These are phyloP conservation scores for Mycena amicta DNA, from an alignment of 768 basidiomycete species.

Conservation along the genomic window DNA sequence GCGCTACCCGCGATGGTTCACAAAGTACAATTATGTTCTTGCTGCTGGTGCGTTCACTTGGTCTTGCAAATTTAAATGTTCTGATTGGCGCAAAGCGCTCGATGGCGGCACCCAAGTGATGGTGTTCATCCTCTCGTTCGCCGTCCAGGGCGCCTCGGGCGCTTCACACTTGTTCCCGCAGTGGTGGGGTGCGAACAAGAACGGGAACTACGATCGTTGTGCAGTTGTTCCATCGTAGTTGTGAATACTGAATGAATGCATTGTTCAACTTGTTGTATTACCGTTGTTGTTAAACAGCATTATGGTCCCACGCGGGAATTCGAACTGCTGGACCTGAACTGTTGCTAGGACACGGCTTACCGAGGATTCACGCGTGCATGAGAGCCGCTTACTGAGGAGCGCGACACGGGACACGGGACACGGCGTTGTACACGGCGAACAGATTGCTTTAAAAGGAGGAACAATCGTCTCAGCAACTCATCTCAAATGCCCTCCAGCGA, in stretches of 20 bases:
- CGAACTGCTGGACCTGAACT: constrained; percentile 10
- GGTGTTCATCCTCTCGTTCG: constrained; percentile 54
- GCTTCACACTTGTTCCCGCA: constrained; percentile 50
- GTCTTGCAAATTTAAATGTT: background rate
- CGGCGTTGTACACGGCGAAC: background rate
- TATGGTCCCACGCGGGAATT: too few species aligned
- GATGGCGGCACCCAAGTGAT: constrained; percentile 52
- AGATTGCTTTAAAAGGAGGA: background rate
- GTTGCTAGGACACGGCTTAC: background rate
- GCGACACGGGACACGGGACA: background rate
- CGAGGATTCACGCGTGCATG: background rate
- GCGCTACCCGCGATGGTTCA: constrained; percentile 50
- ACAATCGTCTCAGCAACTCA: background rate
- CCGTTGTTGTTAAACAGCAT: too few species aligned
- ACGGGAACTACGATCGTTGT: constrained; percentile 44
- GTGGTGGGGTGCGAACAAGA: constrained; percentile 64
- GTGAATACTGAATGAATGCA: background rate
- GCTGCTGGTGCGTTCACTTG: constrained; percentile 29
- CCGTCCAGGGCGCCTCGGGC: constrained; percentile 56
- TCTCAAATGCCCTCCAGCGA: background rate
- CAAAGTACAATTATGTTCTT: constrained; percentile 44
- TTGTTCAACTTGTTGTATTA: too few species aligned
- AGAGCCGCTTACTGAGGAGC: background rate
- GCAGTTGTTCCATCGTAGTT: constrained; percentile 10
- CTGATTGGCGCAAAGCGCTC: constrained; percentile 22